Evolutionary conservation across 2,329 filamentous ascomycete species (phyloP).

Genomic region (Verticillium klebahnii): DNA sequence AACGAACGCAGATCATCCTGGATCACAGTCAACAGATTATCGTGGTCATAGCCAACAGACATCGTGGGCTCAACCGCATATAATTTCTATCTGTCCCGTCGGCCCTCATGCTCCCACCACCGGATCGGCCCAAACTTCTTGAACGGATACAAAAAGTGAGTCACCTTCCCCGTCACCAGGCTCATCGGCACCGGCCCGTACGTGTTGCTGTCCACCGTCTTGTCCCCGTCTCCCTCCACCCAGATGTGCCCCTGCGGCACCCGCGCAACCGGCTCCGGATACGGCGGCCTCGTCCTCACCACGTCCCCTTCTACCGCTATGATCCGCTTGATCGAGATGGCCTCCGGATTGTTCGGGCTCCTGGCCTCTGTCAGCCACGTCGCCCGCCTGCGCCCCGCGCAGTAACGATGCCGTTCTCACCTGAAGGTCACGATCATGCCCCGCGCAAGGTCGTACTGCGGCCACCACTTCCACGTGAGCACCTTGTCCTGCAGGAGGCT

Average conservation of each 20-base stretch:
- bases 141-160: constrained; percentile 67
- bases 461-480: constrained; percentile 54
- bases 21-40: no score
- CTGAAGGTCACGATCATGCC: constrained; percentile 73
- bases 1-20: no score
- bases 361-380: not conserved
- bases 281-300: constrained; percentile 61
- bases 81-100: constrained; percentile 19
- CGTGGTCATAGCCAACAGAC: no score
- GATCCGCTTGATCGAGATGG: constrained; percentile 74
- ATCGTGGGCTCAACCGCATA: no score
- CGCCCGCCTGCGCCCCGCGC: not conserved
- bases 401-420: constrained; percentile 26
- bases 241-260: constrained; percentile 86
- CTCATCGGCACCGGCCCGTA: constrained; percentile 80
- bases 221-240: constrained; percentile 85
- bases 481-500: constrained; percentile 55
- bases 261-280: constrained; percentile 48
- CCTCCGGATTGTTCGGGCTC: constrained; percentile 60
- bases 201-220: constrained; percentile 78
- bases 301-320: constrained; percentile 76
- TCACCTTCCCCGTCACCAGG: constrained; percentile 70
- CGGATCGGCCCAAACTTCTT: constrained; percentile 51
- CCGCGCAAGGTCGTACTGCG: constrained; percentile 53
- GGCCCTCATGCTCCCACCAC: constrained; percentile 49